Evolutionary conservation across 2,329 filamentous ascomycete species (phyloP).

Genomic region (Knoxdaviesia capensis): DNA sequence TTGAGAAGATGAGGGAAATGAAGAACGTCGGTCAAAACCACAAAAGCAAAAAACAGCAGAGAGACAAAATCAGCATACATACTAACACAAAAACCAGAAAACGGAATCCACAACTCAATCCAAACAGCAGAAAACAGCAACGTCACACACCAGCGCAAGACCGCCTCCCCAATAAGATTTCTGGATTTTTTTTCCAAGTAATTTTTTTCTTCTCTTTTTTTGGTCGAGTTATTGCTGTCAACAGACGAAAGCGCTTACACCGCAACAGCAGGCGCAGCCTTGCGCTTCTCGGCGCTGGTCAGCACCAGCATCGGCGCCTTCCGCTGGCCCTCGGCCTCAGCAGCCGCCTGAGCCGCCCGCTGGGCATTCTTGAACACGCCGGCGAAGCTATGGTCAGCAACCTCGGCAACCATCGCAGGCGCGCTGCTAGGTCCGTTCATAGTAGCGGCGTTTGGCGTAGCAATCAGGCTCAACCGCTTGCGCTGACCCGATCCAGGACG

Average conservation of each 20-base stretch:
- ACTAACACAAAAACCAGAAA: neutral
- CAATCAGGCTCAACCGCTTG: conserved; percentile 37
- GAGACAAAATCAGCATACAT: neutral
- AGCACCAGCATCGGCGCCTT: conserved; percentile 75
- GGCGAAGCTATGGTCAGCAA: conserved; percentile 40
- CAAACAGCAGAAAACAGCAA: no score
- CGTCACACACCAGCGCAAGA: no score
- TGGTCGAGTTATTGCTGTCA: no score
- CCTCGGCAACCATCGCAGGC: conserved; percentile 35
- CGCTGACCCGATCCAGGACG: conserved; percentile 51
- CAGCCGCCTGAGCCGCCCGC: conserved; percentile 29
- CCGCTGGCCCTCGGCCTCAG: conserved; percentile 42
- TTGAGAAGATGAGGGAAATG: conserved; percentile 1
- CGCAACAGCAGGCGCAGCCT: conserved; percentile 17
- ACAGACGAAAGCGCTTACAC: neutral
- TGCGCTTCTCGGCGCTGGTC: conserved; percentile 79
- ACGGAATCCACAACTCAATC: neutral
- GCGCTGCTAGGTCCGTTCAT: no score
- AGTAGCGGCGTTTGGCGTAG: no score
- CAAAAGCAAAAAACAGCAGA: neutral
- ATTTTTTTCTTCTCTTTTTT: no score
- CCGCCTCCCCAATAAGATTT: no score
- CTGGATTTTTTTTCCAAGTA: no score
- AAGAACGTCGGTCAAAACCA: no score
- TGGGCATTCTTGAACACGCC: conserved; percentile 43